Base-by-base conservation (phyloP, 2,329 filamentous ascomycete species). In the Coleophoma crateriformis region DNA sequence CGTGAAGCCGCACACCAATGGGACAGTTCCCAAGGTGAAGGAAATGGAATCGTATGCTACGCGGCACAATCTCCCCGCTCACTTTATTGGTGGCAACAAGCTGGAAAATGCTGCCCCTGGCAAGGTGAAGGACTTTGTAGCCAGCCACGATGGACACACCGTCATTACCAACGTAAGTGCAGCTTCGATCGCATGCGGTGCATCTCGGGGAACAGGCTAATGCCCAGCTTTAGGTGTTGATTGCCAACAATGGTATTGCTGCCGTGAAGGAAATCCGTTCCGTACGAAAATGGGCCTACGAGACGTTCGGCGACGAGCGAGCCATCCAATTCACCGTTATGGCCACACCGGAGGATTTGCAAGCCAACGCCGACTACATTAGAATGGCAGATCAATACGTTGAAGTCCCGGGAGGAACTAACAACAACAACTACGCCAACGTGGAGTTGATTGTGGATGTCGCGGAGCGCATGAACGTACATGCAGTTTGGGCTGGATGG, bases 361-460 rank as follows among this genome's bases (percentile, higher is more conserved):
- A 87, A 68, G 94, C 94, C 68, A 99, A 99, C 70, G 94, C 94
- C 60, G 94, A 99, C 73, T 99, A 99, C 75, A 99, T 99, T 69
- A 84, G 94, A 68, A 97, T 99, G 94, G 94, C 94, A 33, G 94
- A 99, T 73, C 90, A 96, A 79, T 99, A 99, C 70, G 94, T 99
- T 62, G 94, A 99, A 75, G 92, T 99, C 54, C 94, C 94, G 33
- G 94, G 94, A 66, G 94, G 94, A 67, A 99, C 94, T 55, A 99
- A 99, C 77, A 99, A 99, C 81, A 96, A 99, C 85, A 99, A 99
- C 74, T 99, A 99, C 73, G 94, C 94, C 74, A 99, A 99, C 69
- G 94, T 99, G 53, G 94, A 99, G 76, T 79, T 99, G 68, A 99
- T 99, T 71, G 94, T 99, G 59, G 94, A 99, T 75, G 84, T 99